Evolutionary conservation across 202 grass and related monocot species (phyloP).

Genomic region (Panicum hallii): DNA sequence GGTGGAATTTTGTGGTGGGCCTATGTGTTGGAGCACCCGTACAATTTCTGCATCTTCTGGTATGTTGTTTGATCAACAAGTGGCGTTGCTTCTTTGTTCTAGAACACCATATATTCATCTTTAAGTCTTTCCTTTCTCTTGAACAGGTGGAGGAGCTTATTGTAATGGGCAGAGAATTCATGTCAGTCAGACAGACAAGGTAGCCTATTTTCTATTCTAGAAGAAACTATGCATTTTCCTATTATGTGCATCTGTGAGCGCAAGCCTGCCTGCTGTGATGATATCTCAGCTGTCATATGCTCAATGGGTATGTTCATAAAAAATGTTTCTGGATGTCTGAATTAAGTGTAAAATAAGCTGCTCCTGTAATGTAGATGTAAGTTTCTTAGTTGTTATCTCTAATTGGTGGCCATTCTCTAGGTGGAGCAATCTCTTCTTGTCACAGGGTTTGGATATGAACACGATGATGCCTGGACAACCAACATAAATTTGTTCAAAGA

Average conservation of each 20-base stretch:
- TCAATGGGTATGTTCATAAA: slow-evolving; percentile 18
- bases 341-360: slow-evolving; percentile 20
- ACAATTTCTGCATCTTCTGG: slow-evolving; percentile 88
- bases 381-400: slow-evolving; percentile 29
- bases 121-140: slow-evolving; percentile 44
- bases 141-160: slow-evolving; percentile 85
- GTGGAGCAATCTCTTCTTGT: slow-evolving; percentile 97
- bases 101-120: neutral
- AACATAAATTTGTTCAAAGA: slow-evolving; percentile 97
- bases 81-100: neutral
- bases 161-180: slow-evolving; percentile 97
- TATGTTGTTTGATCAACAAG: slow-evolving; percentile 47
- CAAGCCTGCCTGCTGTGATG: neutral
- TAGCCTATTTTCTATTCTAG: slow-evolving; percentile 46
- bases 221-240: slow-evolving; percentile 8
- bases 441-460: slow-evolving; percentile 96
- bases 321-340: slow-evolving; percentile 38
- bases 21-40: slow-evolving; percentile 95
- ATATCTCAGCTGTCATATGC: slow-evolving; percentile 1
- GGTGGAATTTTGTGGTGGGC: slow-evolving; percentile 96
- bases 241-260: slow-evolving; percentile 20
- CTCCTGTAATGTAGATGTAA: neutral
- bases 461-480: slow-evolving; percentile 93
- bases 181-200: slow-evolving; percentile 91
- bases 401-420: slow-evolving; percentile 58